Evolutionary conservation across 208 protist species (phyloP), one percentile per base, ranked within the genome.

Genomic region (Crithidia brevicula): DNA sequence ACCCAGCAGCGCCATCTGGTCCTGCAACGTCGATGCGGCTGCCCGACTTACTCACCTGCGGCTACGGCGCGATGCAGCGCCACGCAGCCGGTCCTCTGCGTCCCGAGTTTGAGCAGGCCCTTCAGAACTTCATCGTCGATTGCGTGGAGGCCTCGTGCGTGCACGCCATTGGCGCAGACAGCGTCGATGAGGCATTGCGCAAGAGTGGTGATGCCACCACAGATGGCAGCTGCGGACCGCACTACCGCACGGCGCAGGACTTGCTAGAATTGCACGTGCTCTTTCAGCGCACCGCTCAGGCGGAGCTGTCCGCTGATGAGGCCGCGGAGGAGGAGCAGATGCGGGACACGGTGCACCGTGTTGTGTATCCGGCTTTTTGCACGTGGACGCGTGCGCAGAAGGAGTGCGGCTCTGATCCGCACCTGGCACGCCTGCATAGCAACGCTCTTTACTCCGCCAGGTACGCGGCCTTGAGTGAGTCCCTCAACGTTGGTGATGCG

Each of bases 381-480:
- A 57, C 65, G 6, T 69, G 79, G 51, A 57, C 77, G 18, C 52
- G 31, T 18, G 58, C 71, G 11, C 61, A 68, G 18, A 47, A 60
- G 16, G 28, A 66, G 18, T 86, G 81, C 45, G 85, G 85, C 15
- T 84, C 83, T 9, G 56, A 67, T 9, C 82, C 82, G 36, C 77
- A 85, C 43, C 33, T 92, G 3, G 33, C 61, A 11, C 72, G 89
- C 4, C 49, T 86, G 23, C 82, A 86, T 45, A 67, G 81, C 43
- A 94, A 94, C 51, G 80, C 89, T 18, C 73, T 94, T 42, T 91
- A 88, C 33, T 34, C 64, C 4, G 73, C 69, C 11, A 56, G 74
- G 28, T 83, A 68, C 72, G 51, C 50, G 2, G 57, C 72, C 0
- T 56, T 72, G 15, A 67, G 50, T 40, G 67, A 72, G 22, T 60